Conservation (phyloP, 257 asterid genomes). For the Solanum infundibuliforme region DNA sequence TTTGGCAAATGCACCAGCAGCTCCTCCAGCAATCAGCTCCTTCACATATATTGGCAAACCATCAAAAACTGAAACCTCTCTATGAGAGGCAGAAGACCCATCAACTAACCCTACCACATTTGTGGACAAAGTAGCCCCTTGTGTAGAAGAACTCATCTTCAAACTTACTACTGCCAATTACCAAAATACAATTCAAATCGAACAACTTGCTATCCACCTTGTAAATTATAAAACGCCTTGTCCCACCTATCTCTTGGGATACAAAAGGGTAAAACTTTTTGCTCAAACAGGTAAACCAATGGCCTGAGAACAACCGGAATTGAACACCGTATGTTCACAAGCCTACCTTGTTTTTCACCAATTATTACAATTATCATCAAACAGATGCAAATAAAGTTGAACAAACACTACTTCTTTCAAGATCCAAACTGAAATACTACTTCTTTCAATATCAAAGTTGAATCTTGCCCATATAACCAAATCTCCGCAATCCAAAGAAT, state of each 20-base stretch:
- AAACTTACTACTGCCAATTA: background rate
- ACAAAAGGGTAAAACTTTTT: slow-evolving; percentile 35
- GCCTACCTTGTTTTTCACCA: slow-evolving; percentile 37
- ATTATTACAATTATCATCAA: slow-evolving; percentile 64
- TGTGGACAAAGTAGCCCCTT: slow-evolving; percentile 51
- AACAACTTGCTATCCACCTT: slow-evolving; percentile 43
- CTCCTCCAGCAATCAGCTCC: slow-evolving; percentile 97
- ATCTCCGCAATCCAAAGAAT: slow-evolving; percentile 18
- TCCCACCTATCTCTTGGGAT: slow-evolving; percentile 74
- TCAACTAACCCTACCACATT: slow-evolving; percentile 58
- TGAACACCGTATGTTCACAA: slow-evolving; percentile 56
- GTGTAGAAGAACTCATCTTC: slow-evolving; percentile 71
- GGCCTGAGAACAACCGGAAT: slow-evolving; percentile 73
- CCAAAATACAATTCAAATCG: background rate
- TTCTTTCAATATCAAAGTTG: background rate
- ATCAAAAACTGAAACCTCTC: slow-evolving; percentile 46
- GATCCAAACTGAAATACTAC: background rate
- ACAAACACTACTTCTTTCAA: background rate
- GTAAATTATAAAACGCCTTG: slow-evolving; percentile 71
- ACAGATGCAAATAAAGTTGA: slow-evolving; percentile 10
- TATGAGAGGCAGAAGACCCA: slow-evolving; percentile 29
- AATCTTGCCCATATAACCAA: background rate
- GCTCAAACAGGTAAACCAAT: slow-evolving; percentile 28
- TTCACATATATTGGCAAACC: slow-evolving; percentile 68
- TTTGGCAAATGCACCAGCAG: slow-evolving; percentile 92